phyloP scores from a whole-genome alignment of 768 basidiomycete genomes.

The Amanita pallidorosea region DNA sequence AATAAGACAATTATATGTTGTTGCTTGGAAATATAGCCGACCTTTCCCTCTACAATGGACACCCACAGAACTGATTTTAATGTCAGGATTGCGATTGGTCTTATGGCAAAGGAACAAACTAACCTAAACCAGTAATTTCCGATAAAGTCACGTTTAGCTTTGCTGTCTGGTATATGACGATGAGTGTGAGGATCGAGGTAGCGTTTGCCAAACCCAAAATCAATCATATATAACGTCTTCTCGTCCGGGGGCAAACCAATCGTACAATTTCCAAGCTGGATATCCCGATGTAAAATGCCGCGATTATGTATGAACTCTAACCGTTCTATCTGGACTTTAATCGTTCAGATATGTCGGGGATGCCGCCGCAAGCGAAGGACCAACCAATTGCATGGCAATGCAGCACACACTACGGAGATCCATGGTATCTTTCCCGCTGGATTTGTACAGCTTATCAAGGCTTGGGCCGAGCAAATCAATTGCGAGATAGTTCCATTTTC shows the following conservation, averaged over 20 bases:
- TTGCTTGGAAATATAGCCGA: conserved; percentile 15
- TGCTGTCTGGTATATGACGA: conserved; percentile 65
- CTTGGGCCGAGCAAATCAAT: conserved; percentile 67
- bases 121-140: conserved; percentile 81
- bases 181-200: conserved; percentile 58
- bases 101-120: conserved; percentile 4
- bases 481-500: conserved; percentile 61
- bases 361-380: conserved; percentile 12
- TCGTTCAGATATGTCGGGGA: neutral
- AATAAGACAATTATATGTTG: conserved; percentile 1
- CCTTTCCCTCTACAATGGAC: conserved; percentile 75
- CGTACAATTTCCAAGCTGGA: conserved; percentile 71
- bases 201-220: conserved; percentile 75
- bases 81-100: conserved; percentile 6
- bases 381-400: conserved; percentile 69
- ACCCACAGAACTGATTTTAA: conserved; percentile 40
- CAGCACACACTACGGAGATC: conserved; percentile 65
- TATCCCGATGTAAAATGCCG: conserved; percentile 68
- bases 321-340: conserved; percentile 43
- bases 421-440: conserved; percentile 44
- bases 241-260: conserved; percentile 51
- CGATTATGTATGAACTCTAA: conserved; percentile 69
- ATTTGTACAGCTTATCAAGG: conserved; percentile 50
- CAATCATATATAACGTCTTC: conserved; percentile 67
- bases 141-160: conserved; percentile 59